Evolutionary conservation across 371 early-diverging fungal genomes (phyloP).

Genomic region (Mucor ambiguus): DNA sequence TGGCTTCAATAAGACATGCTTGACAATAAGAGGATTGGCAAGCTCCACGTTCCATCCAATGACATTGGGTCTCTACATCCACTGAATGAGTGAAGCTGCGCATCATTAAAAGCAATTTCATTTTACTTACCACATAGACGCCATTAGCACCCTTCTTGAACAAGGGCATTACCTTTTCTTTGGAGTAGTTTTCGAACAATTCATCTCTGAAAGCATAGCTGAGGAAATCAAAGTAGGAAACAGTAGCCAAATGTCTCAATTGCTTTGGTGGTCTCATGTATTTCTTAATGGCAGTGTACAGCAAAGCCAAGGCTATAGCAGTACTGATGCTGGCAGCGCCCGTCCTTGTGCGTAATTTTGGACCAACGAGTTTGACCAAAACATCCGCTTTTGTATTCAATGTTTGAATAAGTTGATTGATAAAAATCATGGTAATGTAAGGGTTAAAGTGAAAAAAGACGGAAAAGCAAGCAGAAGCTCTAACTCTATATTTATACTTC

Average conservation of each 20-base stretch:
- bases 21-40: slow-evolving; percentile 17
- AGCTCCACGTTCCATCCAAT: slow-evolving; percentile 14
- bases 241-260: slow-evolving; percentile 13
- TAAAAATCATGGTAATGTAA: not conserved
- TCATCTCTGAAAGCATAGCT: slow-evolving; percentile 10
- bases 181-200: slow-evolving; percentile 12
- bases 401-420: not conserved
- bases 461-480: not conserved
- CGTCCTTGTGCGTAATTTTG: not conserved
- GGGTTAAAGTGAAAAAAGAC: not conserved
- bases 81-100: not conserved
- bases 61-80: slow-evolving; percentile 4
- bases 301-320: slow-evolving; percentile 10
- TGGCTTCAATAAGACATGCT: slow-evolving; percentile 14
- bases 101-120: not conserved
- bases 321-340: slow-evolving; percentile 6
- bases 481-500: not conserved
- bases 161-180: slow-evolving; percentile 14
- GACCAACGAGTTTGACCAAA: not conserved
- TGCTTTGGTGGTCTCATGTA: slow-evolving; percentile 9
- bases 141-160: not conserved
- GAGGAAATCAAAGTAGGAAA: slow-evolving; percentile 11
- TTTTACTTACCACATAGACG: slow-evolving; percentile 5
- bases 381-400: not conserved
- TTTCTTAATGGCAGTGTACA: slow-evolving; percentile 11